Conservation (phyloP, 495 filamentous ascomycete genomes). For the Thozetella sp. region DNA sequence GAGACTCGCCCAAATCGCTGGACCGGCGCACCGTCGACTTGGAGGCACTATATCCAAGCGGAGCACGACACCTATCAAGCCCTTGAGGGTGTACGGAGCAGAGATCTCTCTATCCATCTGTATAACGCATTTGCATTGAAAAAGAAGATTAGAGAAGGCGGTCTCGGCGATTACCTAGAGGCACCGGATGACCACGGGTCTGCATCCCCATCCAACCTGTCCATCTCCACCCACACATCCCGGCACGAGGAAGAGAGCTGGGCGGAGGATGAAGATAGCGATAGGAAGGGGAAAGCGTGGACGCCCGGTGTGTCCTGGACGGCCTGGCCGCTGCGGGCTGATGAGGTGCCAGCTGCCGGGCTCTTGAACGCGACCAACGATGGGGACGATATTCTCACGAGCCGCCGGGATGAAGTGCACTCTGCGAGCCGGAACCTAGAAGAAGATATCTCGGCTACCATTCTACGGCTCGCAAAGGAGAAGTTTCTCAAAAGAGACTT, state of each 20-base stretch:
- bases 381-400: slow-evolving; percentile 47
- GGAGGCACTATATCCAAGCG: slow-evolving; percentile 55
- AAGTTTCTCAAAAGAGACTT: slow-evolving; percentile 39
- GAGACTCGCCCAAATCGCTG: slow-evolving; percentile 49
- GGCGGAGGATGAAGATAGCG: not conserved
- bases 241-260: not conserved
- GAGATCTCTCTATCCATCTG: slow-evolving; percentile 73
- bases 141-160: slow-evolving; percentile 17
- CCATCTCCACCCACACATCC: not conserved
- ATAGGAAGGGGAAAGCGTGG: slow-evolving; percentile 26
- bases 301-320: slow-evolving; percentile 63
- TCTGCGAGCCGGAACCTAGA: slow-evolving; percentile 62
- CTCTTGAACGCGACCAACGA: slow-evolving; percentile 30
- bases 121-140: slow-evolving; percentile 73
- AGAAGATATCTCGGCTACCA: slow-evolving; percentile 63
- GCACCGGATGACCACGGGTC: not conserved
- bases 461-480: slow-evolving; percentile 67
- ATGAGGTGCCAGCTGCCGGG: slow-evolving; percentile 59
- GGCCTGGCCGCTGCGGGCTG: slow-evolving; percentile 72
- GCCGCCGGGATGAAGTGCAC: slow-evolving; percentile 37
- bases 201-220: not conserved
- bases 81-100: slow-evolving; percentile 55
- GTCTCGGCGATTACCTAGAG: not conserved
- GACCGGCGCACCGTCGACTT: slow-evolving; percentile 59
- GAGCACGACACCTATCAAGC: slow-evolving; percentile 61